Evolutionary conservation across 1,284 basidiomycete genomes (phyloP).

Genomic region (Schizophyllum amplum): DNA sequence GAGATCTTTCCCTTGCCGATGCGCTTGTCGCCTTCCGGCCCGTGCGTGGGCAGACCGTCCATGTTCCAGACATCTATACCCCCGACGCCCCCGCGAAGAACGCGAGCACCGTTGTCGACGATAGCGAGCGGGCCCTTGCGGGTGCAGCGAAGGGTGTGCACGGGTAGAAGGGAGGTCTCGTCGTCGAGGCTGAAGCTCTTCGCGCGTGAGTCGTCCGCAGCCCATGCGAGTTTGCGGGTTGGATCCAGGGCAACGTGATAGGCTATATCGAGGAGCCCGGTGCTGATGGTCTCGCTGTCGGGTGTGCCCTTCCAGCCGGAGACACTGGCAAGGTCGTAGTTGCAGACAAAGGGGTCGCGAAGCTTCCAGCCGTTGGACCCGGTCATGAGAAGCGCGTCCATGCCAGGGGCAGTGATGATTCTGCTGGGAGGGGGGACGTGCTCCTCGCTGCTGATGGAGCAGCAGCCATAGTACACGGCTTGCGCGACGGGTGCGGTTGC

Average conservation of each 20-base stretch:
- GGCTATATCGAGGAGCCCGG: constrained; percentile 2
- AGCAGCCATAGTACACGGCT: constrained; percentile 28
- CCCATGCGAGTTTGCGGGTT: constrained; percentile 21
- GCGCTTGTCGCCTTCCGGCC: constrained; percentile 14
- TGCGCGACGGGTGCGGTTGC: background rate
- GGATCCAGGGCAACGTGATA: constrained; percentile 17
- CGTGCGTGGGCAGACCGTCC: constrained; percentile 24
- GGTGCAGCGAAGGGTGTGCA: constrained; percentile 25
- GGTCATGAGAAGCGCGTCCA: constrained; percentile 6
- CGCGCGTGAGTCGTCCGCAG: constrained; percentile 19
- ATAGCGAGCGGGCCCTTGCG: constrained; percentile 21
- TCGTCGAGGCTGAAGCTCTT: constrained; percentile 14
- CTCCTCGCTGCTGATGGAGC: constrained; percentile 23
- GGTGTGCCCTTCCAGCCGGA: background rate
- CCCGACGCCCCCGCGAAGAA: constrained; percentile 25
- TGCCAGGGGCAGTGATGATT: constrained; percentile 5
- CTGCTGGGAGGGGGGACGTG: constrained; percentile 15
- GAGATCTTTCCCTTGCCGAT: constrained; percentile 20
- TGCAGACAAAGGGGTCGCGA: background rate
- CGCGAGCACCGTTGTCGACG: constrained; percentile 16
- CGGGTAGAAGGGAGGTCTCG: constrained; percentile 6
- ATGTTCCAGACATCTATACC: constrained; percentile 26
- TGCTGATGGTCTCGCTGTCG: constrained; percentile 14
- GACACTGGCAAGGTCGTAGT: background rate
- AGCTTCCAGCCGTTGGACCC: constrained; percentile 5